Evolutionary conservation across 2,329 filamentous ascomycete species (phyloP).

Genomic region (Colletotrichum godetiae): DNA sequence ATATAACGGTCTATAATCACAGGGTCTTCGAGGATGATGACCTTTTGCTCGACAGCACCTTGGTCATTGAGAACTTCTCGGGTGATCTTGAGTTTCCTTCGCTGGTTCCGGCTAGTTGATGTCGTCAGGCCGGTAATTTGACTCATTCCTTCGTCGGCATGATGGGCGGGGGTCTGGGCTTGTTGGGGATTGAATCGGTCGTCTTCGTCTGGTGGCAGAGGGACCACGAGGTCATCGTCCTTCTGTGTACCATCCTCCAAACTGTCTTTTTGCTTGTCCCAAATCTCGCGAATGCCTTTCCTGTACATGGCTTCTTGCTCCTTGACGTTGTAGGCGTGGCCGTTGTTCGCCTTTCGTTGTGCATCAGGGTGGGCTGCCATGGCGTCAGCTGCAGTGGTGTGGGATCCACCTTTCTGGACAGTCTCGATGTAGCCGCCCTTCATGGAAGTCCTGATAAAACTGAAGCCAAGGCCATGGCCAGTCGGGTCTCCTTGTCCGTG

Average conservation of each 20-base stretch:
- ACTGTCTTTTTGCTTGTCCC: slow-evolving; percentile 86
- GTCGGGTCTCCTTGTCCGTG: slow-evolving; percentile 96
- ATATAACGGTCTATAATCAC: slow-evolving; percentile 91
- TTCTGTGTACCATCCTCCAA: slow-evolving; percentile 79
- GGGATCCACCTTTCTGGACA: slow-evolving; percentile 68
- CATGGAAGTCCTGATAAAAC: slow-evolving; percentile 98
- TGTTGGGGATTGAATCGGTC: slow-evolving; percentile 79
- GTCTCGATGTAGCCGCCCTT: slow-evolving; percentile 94
- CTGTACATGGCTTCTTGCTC: slow-evolving; percentile 93
- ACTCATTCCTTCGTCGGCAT: slow-evolving; percentile 81
- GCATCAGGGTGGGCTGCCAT: slow-evolving; percentile 76
- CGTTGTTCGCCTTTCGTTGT: slow-evolving; percentile 78
- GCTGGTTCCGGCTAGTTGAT: slow-evolving; percentile 72
- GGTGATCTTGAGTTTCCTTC: slow-evolving; percentile 78
- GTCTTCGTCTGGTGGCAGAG: slow-evolving; percentile 69
- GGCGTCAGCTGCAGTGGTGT: slow-evolving; percentile 80
- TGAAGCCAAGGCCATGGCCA: slow-evolving; percentile 92
- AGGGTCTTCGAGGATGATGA: slow-evolving; percentile 80
- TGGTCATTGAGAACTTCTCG: slow-evolving; percentile 64
- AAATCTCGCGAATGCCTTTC: slow-evolving; percentile 90
- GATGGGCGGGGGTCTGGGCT: slow-evolving; percentile 73
- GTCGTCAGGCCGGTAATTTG: slow-evolving; percentile 79
- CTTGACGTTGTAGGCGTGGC: slow-evolving; percentile 97
- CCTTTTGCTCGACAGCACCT: slow-evolving; percentile 68
- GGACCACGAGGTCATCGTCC: slow-evolving; percentile 67